Base-by-base conservation (phyloP, 257 asterid species). In the Nicotiana paniculata region DNA sequence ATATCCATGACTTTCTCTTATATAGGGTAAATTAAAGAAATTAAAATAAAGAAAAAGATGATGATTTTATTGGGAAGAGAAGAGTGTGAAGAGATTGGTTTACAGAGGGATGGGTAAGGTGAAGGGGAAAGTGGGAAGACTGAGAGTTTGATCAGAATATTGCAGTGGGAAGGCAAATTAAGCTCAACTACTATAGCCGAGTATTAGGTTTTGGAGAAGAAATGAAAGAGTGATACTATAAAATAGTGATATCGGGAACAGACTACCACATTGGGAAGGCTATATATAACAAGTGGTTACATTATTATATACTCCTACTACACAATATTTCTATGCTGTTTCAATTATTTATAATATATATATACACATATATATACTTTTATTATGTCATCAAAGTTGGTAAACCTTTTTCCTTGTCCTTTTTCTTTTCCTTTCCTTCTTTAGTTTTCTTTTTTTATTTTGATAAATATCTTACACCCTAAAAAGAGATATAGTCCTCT, bases 111-210 rank as follows among this genome's bases (percentile, higher is more conserved):
- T 37, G 77, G 82, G 88, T 39, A 86, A 43, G 51, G 51, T 43
- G 51, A 43, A 43, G 51, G 51, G 10, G 77, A 84, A 90, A 69
- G 83, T 7, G 88, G 39, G 84, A 26, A 81, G 91, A 93, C 85
- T 87, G 88, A 77, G 93, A 89, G 93, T 92, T 91, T 81, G 89
- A 87, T 89, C 90, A 90, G 92, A 90, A 91, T n/a, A 21, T 26
- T 51, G 43, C 37, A 75, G n/a, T 51, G 43, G 21, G 61, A 77
- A 77, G 48, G 69, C 18, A 77, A 77, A 35, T 53, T 4, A 4
- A 32, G 24, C 12, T 15, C 18, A 54, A 1, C 18, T 54, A 35
- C 32, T 32, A 3, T 32, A 66, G 48, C 18, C 9, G 51, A 43
- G 1, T 55, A 77, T 54, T 54, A 35, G 53, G 39, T 35, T n/a